These are phyloP conservation scores for Ceratobasidium sp. DNA, from an alignment of 1,284 basidiomycete genomes.

Conservation along the genomic window DNA sequence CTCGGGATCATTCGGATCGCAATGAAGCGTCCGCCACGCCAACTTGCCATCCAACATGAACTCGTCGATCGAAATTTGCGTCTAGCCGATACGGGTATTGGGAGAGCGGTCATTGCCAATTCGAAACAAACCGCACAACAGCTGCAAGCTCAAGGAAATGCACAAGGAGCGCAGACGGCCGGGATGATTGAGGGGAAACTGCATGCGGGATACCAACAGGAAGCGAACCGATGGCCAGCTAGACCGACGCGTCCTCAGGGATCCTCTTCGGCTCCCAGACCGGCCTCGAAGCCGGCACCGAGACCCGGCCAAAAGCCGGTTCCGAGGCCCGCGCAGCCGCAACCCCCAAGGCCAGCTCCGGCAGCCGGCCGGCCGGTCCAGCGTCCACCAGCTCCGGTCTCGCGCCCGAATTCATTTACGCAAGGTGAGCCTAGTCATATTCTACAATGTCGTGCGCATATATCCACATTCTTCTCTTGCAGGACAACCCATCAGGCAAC, in stretches of 20 bases:
- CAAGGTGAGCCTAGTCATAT: background rate
- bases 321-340: no score
- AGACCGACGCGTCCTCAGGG: background rate
- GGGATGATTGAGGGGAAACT: background rate
- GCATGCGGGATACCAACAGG: background rate
- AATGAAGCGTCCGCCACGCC: background rate
- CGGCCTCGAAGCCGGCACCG: background rate
- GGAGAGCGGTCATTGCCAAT: background rate
- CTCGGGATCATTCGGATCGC: background rate
- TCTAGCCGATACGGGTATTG: background rate
- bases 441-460: background rate
- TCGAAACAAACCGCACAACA: conserved; percentile 19
- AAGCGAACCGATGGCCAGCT: background rate
- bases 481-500: background rate
- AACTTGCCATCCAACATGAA: background rate
- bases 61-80: background rate
- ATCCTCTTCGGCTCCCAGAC: background rate
- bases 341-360: conserved; percentile 7
- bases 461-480: background rate
- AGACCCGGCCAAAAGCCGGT: no score
- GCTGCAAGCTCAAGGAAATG: background rate
- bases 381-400: background rate
- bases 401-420: background rate
- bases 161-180: conserved; percentile 5
- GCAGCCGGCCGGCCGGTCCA: background rate